These are phyloP conservation scores for Mycena galericulata DNA, from an alignment of 768 basidiomycete species.

Conservation along the genomic window DNA sequence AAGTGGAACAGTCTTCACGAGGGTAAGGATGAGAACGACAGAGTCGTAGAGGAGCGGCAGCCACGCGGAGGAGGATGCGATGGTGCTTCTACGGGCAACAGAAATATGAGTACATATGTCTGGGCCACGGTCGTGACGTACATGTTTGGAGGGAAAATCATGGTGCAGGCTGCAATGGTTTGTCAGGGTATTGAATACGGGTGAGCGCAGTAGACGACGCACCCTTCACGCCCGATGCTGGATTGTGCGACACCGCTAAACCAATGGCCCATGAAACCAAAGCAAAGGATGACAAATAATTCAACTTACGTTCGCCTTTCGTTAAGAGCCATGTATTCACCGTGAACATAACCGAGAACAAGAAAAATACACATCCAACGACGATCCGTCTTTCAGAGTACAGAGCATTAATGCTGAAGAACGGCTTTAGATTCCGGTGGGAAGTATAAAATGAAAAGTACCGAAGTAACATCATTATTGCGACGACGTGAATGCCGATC, in stretches of 20 bases:
- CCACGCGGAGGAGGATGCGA: slow-evolving; percentile 64
- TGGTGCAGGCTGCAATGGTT: slow-evolving; percentile 50
- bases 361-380: slow-evolving; percentile 40
- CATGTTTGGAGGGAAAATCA: slow-evolving; percentile 55
- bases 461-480: slow-evolving; percentile 72
- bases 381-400: slow-evolving; percentile 50
- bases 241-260: slow-evolving; percentile 57
- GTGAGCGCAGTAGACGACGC: slow-evolving; percentile 4
- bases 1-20: slow-evolving; percentile 52
- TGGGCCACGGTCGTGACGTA: slow-evolving; percentile 37
- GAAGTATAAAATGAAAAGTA: slow-evolving; percentile 18
- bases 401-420: slow-evolving; percentile 48
- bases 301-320: slow-evolving; percentile 58
- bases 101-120: background rate
- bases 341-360: slow-evolving; percentile 59
- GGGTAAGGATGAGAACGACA: slow-evolving; percentile 52
- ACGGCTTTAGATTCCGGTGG: background rate
- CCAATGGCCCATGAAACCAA: slow-evolving; percentile 2
- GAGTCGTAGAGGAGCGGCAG: slow-evolving; percentile 63
- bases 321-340: slow-evolving; percentile 69
- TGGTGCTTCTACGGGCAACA: slow-evolving; percentile 49
- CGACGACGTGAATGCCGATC: slow-evolving; percentile 63
- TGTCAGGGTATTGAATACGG: background rate
- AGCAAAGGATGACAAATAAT: background rate
- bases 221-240: slow-evolving; percentile 52